phyloP scores from a whole-genome alignment of 2,329 filamentous ascomycete genomes.

The Incumbomyces lentus region DNA sequence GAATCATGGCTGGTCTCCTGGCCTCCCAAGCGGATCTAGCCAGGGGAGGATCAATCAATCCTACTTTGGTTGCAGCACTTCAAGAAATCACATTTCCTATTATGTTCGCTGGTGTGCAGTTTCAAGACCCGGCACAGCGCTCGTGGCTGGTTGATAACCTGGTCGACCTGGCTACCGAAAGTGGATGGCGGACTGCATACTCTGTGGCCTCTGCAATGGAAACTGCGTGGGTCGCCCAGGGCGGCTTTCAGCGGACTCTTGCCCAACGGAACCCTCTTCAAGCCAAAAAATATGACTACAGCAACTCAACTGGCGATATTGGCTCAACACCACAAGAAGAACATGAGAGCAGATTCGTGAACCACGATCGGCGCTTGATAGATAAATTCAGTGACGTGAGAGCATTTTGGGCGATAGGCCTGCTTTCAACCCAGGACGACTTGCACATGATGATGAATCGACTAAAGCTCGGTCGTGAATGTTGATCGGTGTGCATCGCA shows the following conservation, averaged over 20 bases:
- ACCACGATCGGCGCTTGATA: slow-evolving; percentile 43
- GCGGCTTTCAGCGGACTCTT: slow-evolving; percentile 44
- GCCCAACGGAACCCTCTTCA: slow-evolving; percentile 12
- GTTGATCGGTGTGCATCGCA: neutral
- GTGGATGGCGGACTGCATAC: slow-evolving; percentile 75
- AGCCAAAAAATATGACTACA: neutral
- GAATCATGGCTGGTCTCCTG: slow-evolving; percentile 63
- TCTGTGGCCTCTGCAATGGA: slow-evolving; percentile 80
- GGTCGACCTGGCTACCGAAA: slow-evolving; percentile 64
- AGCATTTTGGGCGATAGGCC: slow-evolving; percentile 65
- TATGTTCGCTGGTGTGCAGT: slow-evolving; percentile 81
- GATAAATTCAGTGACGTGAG: slow-evolving; percentile 53
- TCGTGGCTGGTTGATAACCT: slow-evolving; percentile 67
- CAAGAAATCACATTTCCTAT: slow-evolving; percentile 73
- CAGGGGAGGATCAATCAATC: slow-evolving; percentile 47
- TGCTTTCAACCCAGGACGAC: slow-evolving; percentile 69
- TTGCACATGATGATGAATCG: slow-evolving; percentile 48
- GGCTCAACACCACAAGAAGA: slow-evolving; percentile 10
- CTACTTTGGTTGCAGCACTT: slow-evolving; percentile 66
- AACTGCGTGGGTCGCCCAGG: slow-evolving; percentile 56
- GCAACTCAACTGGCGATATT: neutral
- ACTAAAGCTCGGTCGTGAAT: neutral
- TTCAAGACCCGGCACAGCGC: slow-evolving; percentile 59
- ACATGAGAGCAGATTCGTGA: slow-evolving; percentile 23
- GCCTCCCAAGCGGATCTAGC: slow-evolving; percentile 28